Percentiles rank a stretch among this genome's conserved stretches.
Conservation (phyloP, 441 rosid genomes). For the Croton laevigatus region DNA sequence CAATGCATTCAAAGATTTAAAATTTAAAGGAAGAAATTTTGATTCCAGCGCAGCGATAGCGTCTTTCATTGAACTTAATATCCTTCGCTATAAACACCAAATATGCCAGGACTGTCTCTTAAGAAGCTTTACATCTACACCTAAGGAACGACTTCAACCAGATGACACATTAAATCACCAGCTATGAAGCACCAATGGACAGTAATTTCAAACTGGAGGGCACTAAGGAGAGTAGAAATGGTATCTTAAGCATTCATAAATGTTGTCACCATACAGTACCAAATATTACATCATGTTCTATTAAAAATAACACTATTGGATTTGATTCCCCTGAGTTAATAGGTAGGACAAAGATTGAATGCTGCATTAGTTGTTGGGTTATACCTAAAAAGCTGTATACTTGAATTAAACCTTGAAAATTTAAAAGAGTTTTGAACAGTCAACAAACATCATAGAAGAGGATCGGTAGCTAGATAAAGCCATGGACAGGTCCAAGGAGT, state of each 20-base stretch:
- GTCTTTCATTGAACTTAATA: neutral
- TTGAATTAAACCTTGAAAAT: neutral
- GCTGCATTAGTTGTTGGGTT: neutral
- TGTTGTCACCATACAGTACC: neutral
- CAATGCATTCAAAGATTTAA: neutral
- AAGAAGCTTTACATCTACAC: neutral
- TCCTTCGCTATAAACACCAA: too few species aligned
- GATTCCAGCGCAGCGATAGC: neutral
- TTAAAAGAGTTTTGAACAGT: neutral
- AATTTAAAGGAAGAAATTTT: neutral
- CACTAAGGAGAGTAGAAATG: neutral
- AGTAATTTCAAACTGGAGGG: neutral
- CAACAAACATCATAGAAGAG: neutral
- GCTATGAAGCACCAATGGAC: neutral
- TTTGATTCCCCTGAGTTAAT: neutral
- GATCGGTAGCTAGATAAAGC: neutral
- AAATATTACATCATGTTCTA: neutral
- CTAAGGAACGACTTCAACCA: neutral
- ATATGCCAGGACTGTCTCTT: neutral
- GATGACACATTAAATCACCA: neutral
- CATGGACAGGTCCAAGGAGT: neutral
- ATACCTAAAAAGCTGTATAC: neutral
- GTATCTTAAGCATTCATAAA: neutral
- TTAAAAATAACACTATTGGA: neutral
- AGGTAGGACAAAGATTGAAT: neutral